A percentile compares a stretch with the other conserved stretches of the same genome.
phyloP scores from a whole-genome alignment of 306 rosid genomes.

The Senna tora region DNA sequence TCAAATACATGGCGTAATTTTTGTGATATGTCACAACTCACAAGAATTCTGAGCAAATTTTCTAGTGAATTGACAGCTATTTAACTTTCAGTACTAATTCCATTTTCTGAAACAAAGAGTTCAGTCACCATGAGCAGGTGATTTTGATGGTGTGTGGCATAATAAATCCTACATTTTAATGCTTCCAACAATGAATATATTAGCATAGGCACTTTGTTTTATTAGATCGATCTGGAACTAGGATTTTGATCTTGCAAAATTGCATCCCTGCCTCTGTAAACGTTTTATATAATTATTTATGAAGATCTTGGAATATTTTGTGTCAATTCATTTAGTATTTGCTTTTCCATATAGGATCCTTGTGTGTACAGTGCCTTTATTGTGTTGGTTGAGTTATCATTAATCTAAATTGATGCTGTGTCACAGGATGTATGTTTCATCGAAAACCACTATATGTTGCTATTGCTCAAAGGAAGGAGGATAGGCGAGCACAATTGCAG shows the following conservation, averaged over 20 bases:
- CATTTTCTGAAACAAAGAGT: neutral
- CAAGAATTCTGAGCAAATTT: neutral
- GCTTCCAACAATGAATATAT: too few species aligned
- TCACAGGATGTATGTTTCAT: constrained; percentile 77
- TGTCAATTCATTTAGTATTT: neutral
- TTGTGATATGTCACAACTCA: neutral
- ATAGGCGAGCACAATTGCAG: constrained; percentile 75
- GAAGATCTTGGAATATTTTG: constrained; percentile 12
- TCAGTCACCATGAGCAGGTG: constrained; percentile 3
- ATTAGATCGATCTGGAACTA: too few species aligned
- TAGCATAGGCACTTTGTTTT: too few species aligned
- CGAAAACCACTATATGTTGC: constrained; percentile 84
- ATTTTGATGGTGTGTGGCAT: neutral
- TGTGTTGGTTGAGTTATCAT: constrained; percentile 1
- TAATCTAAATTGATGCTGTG: constrained; percentile 28
- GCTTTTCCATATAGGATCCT: constrained; percentile 22
- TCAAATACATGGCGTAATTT: neutral
- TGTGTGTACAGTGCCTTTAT: constrained; percentile 33
- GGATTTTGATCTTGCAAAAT: constrained; percentile 27
- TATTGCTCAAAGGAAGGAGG: constrained; percentile 90
- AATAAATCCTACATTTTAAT: too few species aligned
- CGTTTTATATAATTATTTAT: neutral
- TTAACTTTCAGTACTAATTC: neutral
- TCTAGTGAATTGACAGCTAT: neutral
- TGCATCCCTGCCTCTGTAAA: constrained; percentile 12